A percentile compares a stretch with the other conserved stretches of the same genome.
Evolutionary conservation across 768 basidiomycete species (phyloP).

Genomic region (Russula griseocarnosa): DNA sequence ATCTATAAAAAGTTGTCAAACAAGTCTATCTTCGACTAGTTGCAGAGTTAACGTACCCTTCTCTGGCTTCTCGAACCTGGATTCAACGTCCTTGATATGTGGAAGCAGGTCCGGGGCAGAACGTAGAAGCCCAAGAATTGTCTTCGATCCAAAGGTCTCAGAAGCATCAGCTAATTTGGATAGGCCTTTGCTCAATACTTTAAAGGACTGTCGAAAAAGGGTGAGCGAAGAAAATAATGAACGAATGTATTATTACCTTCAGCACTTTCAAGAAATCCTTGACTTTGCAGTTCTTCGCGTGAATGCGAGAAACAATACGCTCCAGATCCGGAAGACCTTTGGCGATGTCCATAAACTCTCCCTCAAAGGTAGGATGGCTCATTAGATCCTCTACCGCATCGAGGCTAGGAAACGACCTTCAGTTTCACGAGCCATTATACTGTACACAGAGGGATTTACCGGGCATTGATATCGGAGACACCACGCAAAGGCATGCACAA

Average conservation of each 20-base stretch:
- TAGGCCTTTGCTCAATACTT: constrained; percentile 65
- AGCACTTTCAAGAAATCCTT: constrained; percentile 86
- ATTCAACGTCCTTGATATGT: constrained; percentile 67
- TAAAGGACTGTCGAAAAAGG: constrained; percentile 58
- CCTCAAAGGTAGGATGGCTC: constrained; percentile 70
- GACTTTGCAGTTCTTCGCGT: constrained; percentile 85
- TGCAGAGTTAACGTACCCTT: constrained; percentile 44
- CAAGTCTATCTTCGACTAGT: not conserved
- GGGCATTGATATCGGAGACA: constrained; percentile 79
- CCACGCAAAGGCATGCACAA: constrained; percentile 87
- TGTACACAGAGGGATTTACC: constrained; percentile 43
- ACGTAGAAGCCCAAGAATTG: constrained; percentile 69
- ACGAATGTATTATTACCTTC: constrained; percentile 41
- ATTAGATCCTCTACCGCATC: constrained; percentile 94
- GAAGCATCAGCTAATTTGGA: constrained; percentile 57
- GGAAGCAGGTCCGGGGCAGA: constrained; percentile 75
- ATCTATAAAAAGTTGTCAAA: constrained; percentile 38
- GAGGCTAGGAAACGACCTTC: constrained; percentile 47
- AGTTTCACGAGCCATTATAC: not conserved
- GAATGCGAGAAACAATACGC: constrained; percentile 90
- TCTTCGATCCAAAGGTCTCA: constrained; percentile 71
- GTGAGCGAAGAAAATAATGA: not conserved
- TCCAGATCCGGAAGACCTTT: constrained; percentile 90
- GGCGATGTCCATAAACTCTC: constrained; percentile 66
- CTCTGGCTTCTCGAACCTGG: constrained; percentile 61